phyloP scores from a whole-genome alignment of 164 flowering plant species.

The Protea cynaroides region DNA sequence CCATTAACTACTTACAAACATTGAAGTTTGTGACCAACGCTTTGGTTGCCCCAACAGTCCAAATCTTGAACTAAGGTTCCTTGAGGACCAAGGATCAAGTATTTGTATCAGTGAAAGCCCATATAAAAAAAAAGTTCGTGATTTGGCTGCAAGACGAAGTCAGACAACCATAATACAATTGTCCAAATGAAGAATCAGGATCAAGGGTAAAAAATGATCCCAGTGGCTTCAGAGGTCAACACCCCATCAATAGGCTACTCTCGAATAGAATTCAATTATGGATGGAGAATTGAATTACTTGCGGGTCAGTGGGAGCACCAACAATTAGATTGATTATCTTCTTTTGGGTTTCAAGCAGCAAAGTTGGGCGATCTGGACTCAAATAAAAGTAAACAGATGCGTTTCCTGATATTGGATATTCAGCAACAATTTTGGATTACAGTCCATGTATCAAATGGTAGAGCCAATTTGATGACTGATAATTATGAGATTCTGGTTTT shows the following conservation, averaged over 20 bases:
- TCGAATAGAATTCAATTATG: background rate
- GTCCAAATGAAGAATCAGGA: background rate
- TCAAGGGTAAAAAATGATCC: background rate
- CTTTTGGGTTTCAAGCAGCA: background rate
- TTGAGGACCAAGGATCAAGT: too few species aligned
- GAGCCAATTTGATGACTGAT: background rate
- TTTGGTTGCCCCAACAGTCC: too few species aligned
- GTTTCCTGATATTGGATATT: background rate
- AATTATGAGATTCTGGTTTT: background rate
- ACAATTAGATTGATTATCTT: background rate
- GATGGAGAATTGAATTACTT: background rate
- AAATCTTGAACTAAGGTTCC: too few species aligned
- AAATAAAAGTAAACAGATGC: background rate
- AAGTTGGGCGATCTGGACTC: background rate
- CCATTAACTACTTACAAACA: too few species aligned
- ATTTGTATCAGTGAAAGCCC: too few species aligned
- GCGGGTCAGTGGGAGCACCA: background rate
- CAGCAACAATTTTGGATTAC: background rate
- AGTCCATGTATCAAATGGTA: too few species aligned
- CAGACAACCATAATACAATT: background rate
- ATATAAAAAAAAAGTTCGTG: background rate
- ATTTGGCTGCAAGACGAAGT: background rate
- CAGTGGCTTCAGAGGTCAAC: background rate
- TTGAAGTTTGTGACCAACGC: too few species aligned
- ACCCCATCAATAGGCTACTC: background rate